Evolutionary conservation across 2,329 filamentous ascomycete species (phyloP), one percentile per base, ranked within the genome.

Genomic region (Penicillium sp.): DNA sequence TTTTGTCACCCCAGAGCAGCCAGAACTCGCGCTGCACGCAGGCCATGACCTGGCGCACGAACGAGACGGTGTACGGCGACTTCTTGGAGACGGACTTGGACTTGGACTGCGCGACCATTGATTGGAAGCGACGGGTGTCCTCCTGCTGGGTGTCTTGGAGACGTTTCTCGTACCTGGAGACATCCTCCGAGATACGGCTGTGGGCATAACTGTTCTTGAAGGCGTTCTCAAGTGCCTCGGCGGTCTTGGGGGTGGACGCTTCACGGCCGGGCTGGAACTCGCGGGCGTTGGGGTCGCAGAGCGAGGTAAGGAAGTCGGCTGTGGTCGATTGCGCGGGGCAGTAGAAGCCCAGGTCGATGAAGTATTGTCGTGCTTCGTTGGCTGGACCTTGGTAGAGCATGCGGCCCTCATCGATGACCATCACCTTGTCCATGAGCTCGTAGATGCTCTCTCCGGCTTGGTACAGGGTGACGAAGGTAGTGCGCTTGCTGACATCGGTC

Each of bases 371-470:
- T 3, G 88, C 88, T 44, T 83, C 78, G n/a, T 77, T 75, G 4
- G 82, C 80, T 2, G 82, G 84, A 0, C 88, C 88, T 68, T 86
- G 85, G 74, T 84, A 90, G 53, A 89, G 83, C 74, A 87, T 85
- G 5, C 86, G 84, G 1, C 90, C 90, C 49, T 84, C 78, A 63
- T 93, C 88, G 53, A 93, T 90, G 21, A 93, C 84, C 50, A 93
- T 73, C 2, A 93, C 89, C 73, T 93, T 93, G 71, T 94, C 90
- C 83, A 93, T 90, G 33, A 89, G 78, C 61, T 86, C 81, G 67
- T 89, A 89, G 59, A 89, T 88, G 23, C 83, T 83, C 69, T 89
- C 86, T 53, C 86, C 85, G 1, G 87, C 87, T 70, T 89, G 87
- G 71, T 91, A 91, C 0, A 91, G 78, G 0, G 88, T 90, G 1